Conservation (phyloP, 2,329 filamentous ascomycete species). For the Aquanectria penicillioides region DNA sequence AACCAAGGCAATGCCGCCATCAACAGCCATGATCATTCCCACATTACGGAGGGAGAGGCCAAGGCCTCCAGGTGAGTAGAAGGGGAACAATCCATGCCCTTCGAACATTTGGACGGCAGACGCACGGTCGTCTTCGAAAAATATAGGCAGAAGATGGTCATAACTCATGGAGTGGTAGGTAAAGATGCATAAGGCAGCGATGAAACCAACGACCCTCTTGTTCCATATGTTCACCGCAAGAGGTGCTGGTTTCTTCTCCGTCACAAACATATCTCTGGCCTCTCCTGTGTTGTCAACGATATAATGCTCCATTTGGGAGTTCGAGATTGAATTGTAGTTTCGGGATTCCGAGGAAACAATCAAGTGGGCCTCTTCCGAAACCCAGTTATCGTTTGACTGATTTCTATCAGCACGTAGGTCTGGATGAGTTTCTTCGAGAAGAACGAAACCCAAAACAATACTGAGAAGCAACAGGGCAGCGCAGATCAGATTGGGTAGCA, state of each 20-base stretch:
- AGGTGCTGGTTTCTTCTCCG: slow-evolving; percentile 47
- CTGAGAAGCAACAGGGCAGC: slow-evolving; percentile 79
- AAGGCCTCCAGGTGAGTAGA: slow-evolving; percentile 70
- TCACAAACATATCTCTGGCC: slow-evolving; percentile 36
- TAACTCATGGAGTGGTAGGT: slow-evolving; percentile 97
- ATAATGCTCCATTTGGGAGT: slow-evolving; percentile 82
- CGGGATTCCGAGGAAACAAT: slow-evolving; percentile 79
- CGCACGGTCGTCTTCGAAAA: slow-evolving; percentile 80
- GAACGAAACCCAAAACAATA: slow-evolving; percentile 81
- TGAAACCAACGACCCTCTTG: slow-evolving; percentile 76
- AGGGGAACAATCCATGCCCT: slow-evolving; percentile 49
- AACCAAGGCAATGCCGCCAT: slow-evolving; percentile 67
- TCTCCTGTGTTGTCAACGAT: slow-evolving; percentile 61
- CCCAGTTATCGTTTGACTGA: slow-evolving; percentile 60
- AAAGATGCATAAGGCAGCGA: slow-evolving; percentile 87
- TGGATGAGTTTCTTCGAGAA: slow-evolving; percentile 90
- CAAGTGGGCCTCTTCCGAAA: slow-evolving; percentile 76
- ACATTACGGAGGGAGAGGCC: slow-evolving; percentile 71
- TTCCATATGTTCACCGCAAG: slow-evolving; percentile 56
- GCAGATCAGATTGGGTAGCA: slow-evolving; percentile 90
- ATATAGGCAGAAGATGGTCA: slow-evolving; percentile 91
- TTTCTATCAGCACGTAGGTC: slow-evolving; percentile 72
- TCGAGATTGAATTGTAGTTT: slow-evolving; percentile 73
- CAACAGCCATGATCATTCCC: slow-evolving; percentile 68
- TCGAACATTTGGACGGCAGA: slow-evolving; percentile 49